Conservation (phyloP, 305 asterid genomes). For the Fraxinus dipetala region DNA sequence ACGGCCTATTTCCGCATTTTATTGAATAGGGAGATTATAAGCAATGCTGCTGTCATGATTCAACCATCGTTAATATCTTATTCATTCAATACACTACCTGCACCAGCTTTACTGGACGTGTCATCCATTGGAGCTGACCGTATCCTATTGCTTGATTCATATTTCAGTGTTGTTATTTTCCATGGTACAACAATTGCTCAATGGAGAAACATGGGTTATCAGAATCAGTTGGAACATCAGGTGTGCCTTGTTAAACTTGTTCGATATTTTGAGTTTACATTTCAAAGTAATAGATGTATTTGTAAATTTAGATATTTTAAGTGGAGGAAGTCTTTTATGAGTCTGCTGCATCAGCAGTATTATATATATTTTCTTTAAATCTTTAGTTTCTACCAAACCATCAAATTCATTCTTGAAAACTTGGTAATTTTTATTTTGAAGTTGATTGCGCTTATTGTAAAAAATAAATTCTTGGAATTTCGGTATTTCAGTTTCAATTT, state of each 20-base stretch:
- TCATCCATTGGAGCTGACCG: slow-evolving; percentile 90
- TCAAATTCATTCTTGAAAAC: not conserved
- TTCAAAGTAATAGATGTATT: not conserved
- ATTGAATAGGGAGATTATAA: slow-evolving; percentile 85
- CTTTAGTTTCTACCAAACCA: not conserved
- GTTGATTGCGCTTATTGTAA: not conserved
- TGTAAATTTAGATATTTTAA: slow-evolving; percentile 4
- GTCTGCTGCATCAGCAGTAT: not conserved
- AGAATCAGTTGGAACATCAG: slow-evolving; percentile 83
- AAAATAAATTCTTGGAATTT: not conserved
- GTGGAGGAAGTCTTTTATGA: not conserved
- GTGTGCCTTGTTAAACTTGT: slow-evolving; percentile 30
- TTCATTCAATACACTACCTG: slow-evolving; percentile 82
- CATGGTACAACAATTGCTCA: slow-evolving; percentile 98
- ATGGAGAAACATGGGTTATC: slow-evolving; percentile 98
- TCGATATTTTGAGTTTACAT: not conserved
- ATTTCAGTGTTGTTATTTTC: slow-evolving; percentile 90
- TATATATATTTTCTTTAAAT: not conserved
- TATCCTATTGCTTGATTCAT: slow-evolving; percentile 87
- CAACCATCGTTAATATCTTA: slow-evolving; percentile 88
- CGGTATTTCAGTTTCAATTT: not conserved
- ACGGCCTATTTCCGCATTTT: slow-evolving; percentile 96
- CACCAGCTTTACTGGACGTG: slow-evolving; percentile 90
- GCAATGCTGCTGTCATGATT: slow-evolving; percentile 97
- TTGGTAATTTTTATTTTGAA: not conserved